These are phyloP conservation scores for Nicotiana undulata DNA, from an alignment of 257 asterid species.

Conservation along the genomic window DNA sequence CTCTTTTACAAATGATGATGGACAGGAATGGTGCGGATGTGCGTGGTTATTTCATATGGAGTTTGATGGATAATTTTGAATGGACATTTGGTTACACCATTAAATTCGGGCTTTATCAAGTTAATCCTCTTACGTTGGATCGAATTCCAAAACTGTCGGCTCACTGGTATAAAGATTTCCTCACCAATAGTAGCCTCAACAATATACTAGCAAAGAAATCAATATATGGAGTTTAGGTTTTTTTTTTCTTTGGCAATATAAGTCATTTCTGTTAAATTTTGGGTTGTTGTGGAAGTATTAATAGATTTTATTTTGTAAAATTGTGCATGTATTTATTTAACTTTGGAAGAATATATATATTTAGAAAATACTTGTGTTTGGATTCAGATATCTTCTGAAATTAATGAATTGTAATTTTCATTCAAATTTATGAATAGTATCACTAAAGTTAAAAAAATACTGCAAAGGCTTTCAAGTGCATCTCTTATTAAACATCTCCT, in stretches of 20 bases:
- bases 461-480: no score
- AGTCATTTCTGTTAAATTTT: background rate
- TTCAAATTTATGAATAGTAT: background rate
- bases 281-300: background rate
- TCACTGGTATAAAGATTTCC: slow-evolving; percentile 50
- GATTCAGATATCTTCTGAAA: no score
- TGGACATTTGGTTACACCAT: slow-evolving; percentile 42
- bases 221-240: background rate
- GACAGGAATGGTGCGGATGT: slow-evolving; percentile 58
- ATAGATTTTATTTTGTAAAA: background rate
- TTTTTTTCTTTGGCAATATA: background rate
- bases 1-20: background rate
- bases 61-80: slow-evolving; percentile 62
- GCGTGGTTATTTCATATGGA: slow-evolving; percentile 71
- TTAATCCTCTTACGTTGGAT: slow-evolving; percentile 28
- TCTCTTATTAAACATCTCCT: no score
- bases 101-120: slow-evolving; percentile 45
- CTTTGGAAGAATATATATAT: background rate
- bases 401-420: no score
- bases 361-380: background rate
- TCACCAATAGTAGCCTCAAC: slow-evolving; percentile 21
- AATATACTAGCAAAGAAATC: background rate
- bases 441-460: background rate
- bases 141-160: slow-evolving; percentile 62
- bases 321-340: background rate